These are phyloP conservation scores for Alternaria gaisen DNA, from an alignment of 2,329 filamentous ascomycete species.

Conservation along the genomic window DNA sequence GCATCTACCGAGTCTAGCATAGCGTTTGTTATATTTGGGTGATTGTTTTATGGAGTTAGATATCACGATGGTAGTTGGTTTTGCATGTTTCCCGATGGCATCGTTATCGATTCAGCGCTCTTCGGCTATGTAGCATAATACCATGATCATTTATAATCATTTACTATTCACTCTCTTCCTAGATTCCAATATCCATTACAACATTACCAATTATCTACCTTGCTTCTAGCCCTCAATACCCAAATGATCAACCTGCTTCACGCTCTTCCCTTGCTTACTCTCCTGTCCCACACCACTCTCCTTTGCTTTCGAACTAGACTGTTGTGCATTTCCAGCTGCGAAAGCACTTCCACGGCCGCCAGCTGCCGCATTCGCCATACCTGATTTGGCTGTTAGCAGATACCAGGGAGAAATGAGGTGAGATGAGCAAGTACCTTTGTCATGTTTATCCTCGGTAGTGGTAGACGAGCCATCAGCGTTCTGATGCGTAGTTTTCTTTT, in stretches of 20 bases:
- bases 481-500: conserved; percentile 42
- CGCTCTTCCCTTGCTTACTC: conserved; percentile 20
- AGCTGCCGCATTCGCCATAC: conserved; percentile 30
- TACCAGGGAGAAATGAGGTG: background rate
- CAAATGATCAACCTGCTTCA: conserved; percentile 45
- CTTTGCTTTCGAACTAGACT: conserved; percentile 24
- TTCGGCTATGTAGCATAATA: background rate
- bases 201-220: background rate
- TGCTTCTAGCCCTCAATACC: conserved; percentile 41
- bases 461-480: conserved; percentile 37
- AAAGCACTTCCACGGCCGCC: conserved; percentile 33
- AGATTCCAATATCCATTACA: accelerated
- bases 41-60: background rate
- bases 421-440: conserved; percentile 28
- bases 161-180: too few relatives aligned
- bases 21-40: background rate
- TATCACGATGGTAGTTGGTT: background rate
- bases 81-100: background rate
- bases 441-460: conserved; percentile 34
- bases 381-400: conserved; percentile 15
- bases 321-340: conserved; percentile 29
- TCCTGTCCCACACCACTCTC: conserved; percentile 9
- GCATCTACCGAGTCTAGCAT: background rate
- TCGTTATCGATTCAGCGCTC: background rate
- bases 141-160: background rate